These are phyloP conservation scores for Coriaria nepalensis DNA, from an alignment of 306 rosid genomes.

Conservation along the genomic window DNA sequence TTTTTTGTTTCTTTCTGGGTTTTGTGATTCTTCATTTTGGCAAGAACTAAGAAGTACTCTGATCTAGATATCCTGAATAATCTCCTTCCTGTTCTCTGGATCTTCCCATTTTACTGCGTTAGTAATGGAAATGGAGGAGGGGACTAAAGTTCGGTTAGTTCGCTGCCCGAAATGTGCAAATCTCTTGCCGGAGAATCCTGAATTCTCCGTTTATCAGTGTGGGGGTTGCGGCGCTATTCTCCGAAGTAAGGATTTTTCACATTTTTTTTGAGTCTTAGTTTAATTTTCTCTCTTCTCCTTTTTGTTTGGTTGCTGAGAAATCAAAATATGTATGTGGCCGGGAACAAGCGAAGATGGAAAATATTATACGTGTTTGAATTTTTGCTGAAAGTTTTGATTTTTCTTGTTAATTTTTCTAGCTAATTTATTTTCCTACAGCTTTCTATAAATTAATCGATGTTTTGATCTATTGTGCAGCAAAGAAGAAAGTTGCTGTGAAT, in stretches of 20 bases:
- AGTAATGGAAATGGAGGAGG: slow-evolving; percentile 14
- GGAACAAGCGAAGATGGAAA: background rate
- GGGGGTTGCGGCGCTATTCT: slow-evolving; percentile 27
- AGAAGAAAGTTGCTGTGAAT: slow-evolving; percentile 13
- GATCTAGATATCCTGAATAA: no score
- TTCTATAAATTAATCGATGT: background rate
- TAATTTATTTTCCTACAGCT: background rate
- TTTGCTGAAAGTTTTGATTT: background rate
- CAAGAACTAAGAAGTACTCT: no score
- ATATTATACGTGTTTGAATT: background rate
- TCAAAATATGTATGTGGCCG: background rate
- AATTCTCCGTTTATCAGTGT: slow-evolving; percentile 20
- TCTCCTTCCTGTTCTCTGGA: slow-evolving; percentile 9
- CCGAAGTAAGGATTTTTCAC: slow-evolving; percentile 14
- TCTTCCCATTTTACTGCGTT: slow-evolving; percentile 7
- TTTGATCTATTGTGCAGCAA: slow-evolving; percentile 19
- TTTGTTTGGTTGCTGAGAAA: slow-evolving; percentile 13
- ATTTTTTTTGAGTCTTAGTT: no score
- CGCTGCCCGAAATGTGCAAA: slow-evolving; percentile 25
- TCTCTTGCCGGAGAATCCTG: slow-evolving; percentile 17
- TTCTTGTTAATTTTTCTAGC: background rate
- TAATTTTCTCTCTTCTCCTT: background rate
- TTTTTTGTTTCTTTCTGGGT: slow-evolving; percentile 5
- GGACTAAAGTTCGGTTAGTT: slow-evolving; percentile 18
- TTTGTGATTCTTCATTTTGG: slow-evolving; percentile 11